Conservation (phyloP, 2,329 filamentous ascomycete species). For the Calonectria pseudoturangicola region DNA sequence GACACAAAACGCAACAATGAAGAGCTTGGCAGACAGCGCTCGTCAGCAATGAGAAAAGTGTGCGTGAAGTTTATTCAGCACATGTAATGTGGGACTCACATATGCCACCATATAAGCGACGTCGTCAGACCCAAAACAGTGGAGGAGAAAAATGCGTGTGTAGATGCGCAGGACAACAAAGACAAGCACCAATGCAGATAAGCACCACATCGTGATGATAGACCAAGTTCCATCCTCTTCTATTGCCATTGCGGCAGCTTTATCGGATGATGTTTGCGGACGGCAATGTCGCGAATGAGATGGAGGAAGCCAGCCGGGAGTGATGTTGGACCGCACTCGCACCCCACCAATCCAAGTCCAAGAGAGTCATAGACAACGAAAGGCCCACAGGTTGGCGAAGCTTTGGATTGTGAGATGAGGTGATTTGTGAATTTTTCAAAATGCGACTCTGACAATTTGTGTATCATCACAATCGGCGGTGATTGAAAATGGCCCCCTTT, state of each 20-base stretch:
- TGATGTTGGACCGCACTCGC: neutral
- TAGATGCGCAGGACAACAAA: slow-evolving; percentile 60
- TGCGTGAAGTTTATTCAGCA: no score
- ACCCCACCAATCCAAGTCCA: neutral
- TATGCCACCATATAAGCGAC: slow-evolving; percentile 51
- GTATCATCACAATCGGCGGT: neutral
- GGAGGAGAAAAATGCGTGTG: slow-evolving; percentile 55
- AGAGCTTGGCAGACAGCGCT: neutral
- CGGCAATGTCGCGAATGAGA: neutral
- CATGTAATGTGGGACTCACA: slow-evolving; percentile 1
- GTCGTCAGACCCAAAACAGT: slow-evolving; percentile 56
- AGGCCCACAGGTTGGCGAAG: no score
- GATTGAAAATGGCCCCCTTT: neutral
- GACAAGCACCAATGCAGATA: slow-evolving; percentile 44
- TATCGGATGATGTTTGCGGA: neutral
- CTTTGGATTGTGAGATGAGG: neutral
- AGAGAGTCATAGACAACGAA: neutral
- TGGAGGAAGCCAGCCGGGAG: neutral
- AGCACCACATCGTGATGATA: slow-evolving; percentile 41
- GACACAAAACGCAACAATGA: slow-evolving; percentile 56
- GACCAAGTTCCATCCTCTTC: slow-evolving; percentile 21
- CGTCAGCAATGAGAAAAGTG: neutral
- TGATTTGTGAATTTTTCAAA: neutral
- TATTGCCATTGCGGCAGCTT: slow-evolving; percentile 1
- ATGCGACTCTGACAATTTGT: neutral